Base-by-base conservation (phyloP, 2,329 filamentous ascomycete genomes). In the Ascochyta koolunga region DNA sequence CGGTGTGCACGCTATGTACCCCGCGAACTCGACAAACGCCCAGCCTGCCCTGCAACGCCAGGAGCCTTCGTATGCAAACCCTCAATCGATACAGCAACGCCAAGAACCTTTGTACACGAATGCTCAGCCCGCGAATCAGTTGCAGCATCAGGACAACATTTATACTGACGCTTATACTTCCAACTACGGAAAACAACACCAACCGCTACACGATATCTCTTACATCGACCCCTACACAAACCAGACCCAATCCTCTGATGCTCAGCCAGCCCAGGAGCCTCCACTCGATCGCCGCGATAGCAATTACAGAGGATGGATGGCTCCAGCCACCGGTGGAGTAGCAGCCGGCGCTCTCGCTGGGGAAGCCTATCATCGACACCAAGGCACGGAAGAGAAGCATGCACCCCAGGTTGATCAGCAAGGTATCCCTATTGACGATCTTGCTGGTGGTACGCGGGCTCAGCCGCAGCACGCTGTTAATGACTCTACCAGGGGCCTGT, bases 281-380 rank as follows among this genome's bases (percentile, higher is more conserved):
- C 24, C 53, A 9, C 33, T 60, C 31, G 61, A 64, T 54, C 64
- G 69, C 7, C 73, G 72, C 42, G 72, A 75, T 54, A 81, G 76
- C 57, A 71, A 77, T 45, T 81, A 83, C 51, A 79, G 79, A 15
- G 76, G 81, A 25, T 86, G 83, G 82, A 80, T 85, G 74, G 79
- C 76, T 19, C 80, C 80, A 29, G 76, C 75, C n/a, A 78, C 77
- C 18, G 79, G 74, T 9, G 77, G 77, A 29, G 75, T 64, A 27
- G 70, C 70, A 11, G 73, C 76, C 27, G 78, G 78, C 37, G 78
- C 76, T 25, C 60, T 74, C 16, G 77, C 76, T 7, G 67, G 61
- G 6, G 72, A 70, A 54, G 69, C 66, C 9, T 71, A 73, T 39
- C 66, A 58, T 11, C 65, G 58, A n/a, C 65, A 70, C n/a, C 67